Evolutionary conservation across 352 stramenopile species (phyloP), one percentile per base, ranked within the genome.

Genomic region (Phytophthora pisi): DNA sequence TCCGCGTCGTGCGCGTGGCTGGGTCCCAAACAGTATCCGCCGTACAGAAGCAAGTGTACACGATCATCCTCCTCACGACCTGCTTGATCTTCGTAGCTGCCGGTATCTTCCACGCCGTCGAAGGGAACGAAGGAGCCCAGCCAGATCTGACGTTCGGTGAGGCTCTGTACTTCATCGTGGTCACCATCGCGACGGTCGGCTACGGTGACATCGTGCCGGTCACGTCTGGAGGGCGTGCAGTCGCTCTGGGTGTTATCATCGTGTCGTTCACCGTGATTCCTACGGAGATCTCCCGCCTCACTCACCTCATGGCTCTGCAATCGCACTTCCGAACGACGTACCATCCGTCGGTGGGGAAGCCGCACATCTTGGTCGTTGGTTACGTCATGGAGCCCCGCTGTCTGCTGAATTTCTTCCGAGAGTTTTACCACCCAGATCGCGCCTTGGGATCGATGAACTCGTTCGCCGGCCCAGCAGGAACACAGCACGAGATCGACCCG

Each of bases 71-170:
- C 30, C 74, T 91, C 24, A 81, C 84, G 46, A 80, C 77, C 24
- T 88, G 78, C 68, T 84, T 91, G 42, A 70, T 89, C 15, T 90
- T 90, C 64, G 85, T 90, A 18, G 72, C 82, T 4, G 82, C 82
- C 1, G 79, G 79, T 3, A 56, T 89, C 20, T 91, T 88, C 50
- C 80, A 91, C 50, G 78, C 74, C 1, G 77, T 88, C 11, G 82
- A 91, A 54, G 75, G 65, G 51, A 69, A 65, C 42, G 70, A 49
- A 18, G 46, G 40, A 0, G 59, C 58, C 1, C 62, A 82, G 2
- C 71, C 68, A 0, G n/a, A 64, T 2, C 61, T 91, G n/a, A 68
- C 66, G n/a, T 86, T 88, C 23, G 82, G 78, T 16, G 80, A 85
- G 8, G 66, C 78, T 30, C 76, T 91, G 30, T 90, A 90, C 66